Base-by-base conservation (phyloP, 108 stramenopile genomes). In the Aurantiochytrium sp. region DNA sequence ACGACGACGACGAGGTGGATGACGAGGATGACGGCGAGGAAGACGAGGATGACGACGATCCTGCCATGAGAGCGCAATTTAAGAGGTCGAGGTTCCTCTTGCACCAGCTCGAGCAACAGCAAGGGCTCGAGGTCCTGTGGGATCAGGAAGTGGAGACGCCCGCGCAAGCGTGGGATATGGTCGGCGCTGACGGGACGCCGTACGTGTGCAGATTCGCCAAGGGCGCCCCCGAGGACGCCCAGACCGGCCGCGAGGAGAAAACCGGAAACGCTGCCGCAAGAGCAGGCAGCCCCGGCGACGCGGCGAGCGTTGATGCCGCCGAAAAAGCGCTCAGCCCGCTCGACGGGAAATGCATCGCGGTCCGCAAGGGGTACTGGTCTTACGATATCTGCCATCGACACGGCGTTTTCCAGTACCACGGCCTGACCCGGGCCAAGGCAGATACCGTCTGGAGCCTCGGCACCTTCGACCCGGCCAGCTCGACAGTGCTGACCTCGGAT, bases 401-500 rank as follows among this genome's bases (percentile, higher is more conserved):
- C 24, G 73, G 73, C 39, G 45, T 81, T 17, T 48, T 27, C 45
- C 73, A 81, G 4, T 81, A 81, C 73, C 73, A 81, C 45, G 73
- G 73, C 36, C 12, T 21, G 36, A 30, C 73, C 10, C 73, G 73
- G 1, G 45, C 39, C 39, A 81, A 48, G 2, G 4, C 73, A 15
- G 39, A 2, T 48, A 17, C 24, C 27, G 39, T 24, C 1, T 81
- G 73, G 73, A 81, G 73, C 45, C 73, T 81, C 12, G 73, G 73
- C 45, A 2, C 42, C 12, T 48, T 48, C 19, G 3, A 81, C 24
- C 39, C 42, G 6, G 45, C 12, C 24, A 12, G 10, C 6, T 48
- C 73, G 45, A 12, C 45, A n/a, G 39, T 81, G 36, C 32, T 65
- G 8, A 65, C 59, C 22, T 81, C 45, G 19, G 45, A 81, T 81